Conservation (phyloP, 371 early-diverging fungal species). For the Mucor sp. region DNA sequence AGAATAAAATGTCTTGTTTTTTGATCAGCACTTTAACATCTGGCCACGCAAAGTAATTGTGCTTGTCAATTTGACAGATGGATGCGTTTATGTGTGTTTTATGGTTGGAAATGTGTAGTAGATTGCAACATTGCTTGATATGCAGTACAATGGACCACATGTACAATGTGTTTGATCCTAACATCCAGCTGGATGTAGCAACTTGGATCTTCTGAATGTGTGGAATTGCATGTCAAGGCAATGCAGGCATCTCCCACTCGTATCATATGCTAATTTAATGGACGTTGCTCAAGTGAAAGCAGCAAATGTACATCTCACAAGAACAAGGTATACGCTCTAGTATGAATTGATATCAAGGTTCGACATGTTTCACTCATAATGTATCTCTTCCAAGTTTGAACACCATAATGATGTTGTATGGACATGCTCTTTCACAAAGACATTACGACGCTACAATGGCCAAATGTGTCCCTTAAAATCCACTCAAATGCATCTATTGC, state of each 20-base stretch:
- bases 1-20: not conserved
- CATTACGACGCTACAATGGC: not conserved
- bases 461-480: not conserved
- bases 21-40: not conserved
- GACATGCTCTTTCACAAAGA: not conserved
- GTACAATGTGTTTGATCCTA: not conserved
- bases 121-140: not conserved
- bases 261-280: not conserved
- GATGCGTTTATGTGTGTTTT: not conserved
- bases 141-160: not conserved
- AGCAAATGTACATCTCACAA: not conserved
- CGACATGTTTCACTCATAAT: not conserved
- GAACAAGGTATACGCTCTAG: not conserved
- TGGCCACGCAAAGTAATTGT: not conserved
- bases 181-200: not conserved
- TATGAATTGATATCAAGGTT: not conserved
- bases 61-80: not conserved
- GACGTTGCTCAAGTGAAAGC: not conserved
- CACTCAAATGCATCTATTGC: not conserved
- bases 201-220: not conserved
- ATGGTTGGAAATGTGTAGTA: not conserved
- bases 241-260: not conserved
- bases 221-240: not conserved
- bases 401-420: not conserved
- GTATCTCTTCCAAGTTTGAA: not conserved